Conservation (phyloP, 2,329 filamentous ascomycete genomes). For the Rasamsonia emersonii region DNA sequence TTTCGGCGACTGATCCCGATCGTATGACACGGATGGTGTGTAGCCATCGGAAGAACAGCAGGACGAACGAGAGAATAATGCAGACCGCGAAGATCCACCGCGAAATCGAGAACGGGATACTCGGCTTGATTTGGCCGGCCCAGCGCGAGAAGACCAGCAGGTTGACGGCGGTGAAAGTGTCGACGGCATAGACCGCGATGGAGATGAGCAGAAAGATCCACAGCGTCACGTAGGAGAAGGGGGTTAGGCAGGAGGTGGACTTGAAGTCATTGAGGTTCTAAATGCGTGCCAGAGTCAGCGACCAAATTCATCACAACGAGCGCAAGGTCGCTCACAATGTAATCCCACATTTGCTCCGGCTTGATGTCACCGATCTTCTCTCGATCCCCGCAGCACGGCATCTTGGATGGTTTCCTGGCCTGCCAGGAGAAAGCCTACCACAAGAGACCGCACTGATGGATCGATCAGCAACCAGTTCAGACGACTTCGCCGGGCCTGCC, state of each 20-base stretch:
- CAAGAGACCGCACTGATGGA: too few species aligned
- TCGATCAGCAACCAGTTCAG: too few species aligned
- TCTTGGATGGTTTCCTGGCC: slow-evolving; percentile 30
- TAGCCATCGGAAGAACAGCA: slow-evolving; percentile 71
- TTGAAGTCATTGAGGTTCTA: slow-evolving; percentile 67
- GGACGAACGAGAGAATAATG: slow-evolving; percentile 82
- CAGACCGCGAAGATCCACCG: slow-evolving; percentile 94
- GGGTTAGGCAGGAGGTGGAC: slow-evolving; percentile 65
- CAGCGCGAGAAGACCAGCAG: slow-evolving; percentile 81
- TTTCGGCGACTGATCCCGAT: slow-evolving; percentile 78
- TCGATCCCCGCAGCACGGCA: slow-evolving; percentile 57
- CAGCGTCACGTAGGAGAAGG: slow-evolving; percentile 75
- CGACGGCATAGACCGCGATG: slow-evolving; percentile 75
- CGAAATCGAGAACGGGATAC: slow-evolving; percentile 65
- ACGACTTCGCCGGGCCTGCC: too few species aligned
- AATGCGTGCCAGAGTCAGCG: slow-evolving; percentile 8
- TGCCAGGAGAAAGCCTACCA: too few species aligned
- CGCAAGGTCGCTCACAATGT: slow-evolving; percentile 55
- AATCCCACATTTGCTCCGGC: slow-evolving; percentile 90
- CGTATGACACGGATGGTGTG: slow-evolving; percentile 73
- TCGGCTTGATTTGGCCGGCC: slow-evolving; percentile 73
- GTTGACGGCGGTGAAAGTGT: slow-evolving; percentile 89
- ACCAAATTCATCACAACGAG: background rate
- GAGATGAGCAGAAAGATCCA: slow-evolving; percentile 73
- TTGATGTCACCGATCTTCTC: slow-evolving; percentile 56